Evolutionary conservation across 768 basidiomycete species (phyloP).

Genomic region (Mycena leptocephala): DNA sequence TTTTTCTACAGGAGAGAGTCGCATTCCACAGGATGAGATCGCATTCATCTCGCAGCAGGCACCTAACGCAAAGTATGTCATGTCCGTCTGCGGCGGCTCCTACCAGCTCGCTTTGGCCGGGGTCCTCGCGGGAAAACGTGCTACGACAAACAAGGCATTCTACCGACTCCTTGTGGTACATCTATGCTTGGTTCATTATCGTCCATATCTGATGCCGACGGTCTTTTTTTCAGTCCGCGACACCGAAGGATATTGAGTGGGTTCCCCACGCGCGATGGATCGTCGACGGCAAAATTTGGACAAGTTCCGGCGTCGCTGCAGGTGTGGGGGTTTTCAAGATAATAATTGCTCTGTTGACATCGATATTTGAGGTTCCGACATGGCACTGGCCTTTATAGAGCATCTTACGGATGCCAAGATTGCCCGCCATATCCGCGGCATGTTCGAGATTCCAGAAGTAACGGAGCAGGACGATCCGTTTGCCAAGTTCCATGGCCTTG

Average conservation of each 20-base stretch:
- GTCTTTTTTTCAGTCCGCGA: slow-evolving; percentile 19
- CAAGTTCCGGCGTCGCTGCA: slow-evolving; percentile 53
- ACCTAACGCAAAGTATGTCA: slow-evolving; percentile 48
- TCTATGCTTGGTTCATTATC: background rate
- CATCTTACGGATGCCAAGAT: slow-evolving; percentile 42
- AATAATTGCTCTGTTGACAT: background rate
- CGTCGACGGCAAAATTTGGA: slow-evolving; percentile 53
- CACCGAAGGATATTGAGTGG: slow-evolving; percentile 49
- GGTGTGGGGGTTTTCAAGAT: slow-evolving; percentile 28
- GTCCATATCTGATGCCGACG: background rate
- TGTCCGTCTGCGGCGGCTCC: slow-evolving; percentile 53
- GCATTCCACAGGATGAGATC: slow-evolving; percentile 28
- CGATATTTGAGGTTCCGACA: slow-evolving; percentile 45
- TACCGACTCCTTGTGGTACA: slow-evolving; percentile 46
- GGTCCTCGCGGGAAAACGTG: slow-evolving; percentile 49
- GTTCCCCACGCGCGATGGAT: slow-evolving; percentile 55
- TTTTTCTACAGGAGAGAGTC: background rate
- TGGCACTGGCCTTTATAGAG: slow-evolving; percentile 52
- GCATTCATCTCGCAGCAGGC: slow-evolving; percentile 46
- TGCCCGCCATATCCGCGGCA: slow-evolving; percentile 35
- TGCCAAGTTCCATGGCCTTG: slow-evolving; percentile 42
- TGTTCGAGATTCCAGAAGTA: slow-evolving; percentile 38
- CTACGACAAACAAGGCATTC: slow-evolving; percentile 55
- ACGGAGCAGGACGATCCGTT: slow-evolving; percentile 46
- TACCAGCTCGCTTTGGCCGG: slow-evolving; percentile 51